Evolutionary conservation across 306 rosid species (phyloP), one percentile per base, ranked within the genome.

Genomic region (Fagus crenata): DNA sequence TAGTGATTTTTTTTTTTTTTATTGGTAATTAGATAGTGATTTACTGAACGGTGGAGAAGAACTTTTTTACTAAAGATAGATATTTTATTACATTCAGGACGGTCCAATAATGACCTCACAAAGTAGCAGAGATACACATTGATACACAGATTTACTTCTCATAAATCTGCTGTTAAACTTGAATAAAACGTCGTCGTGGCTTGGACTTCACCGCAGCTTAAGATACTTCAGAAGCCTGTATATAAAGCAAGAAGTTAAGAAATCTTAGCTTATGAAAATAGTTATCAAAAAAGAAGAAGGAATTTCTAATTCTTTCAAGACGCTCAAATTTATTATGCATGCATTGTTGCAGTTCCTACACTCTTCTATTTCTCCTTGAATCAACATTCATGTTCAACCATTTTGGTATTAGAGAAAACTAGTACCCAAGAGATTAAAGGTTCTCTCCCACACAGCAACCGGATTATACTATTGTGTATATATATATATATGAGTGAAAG

Each of bases 161-260:
- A 36, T 4, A 37, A 36, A 36, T 65, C 12, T 65, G 71, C 31
- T 15, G 7, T 36, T 2, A 64, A 37, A 36, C 69, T 64, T 64
- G n/a, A 33, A 39, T 35, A 14, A 36, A 35, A 35, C 5, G 41
- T 63, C 22, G 43, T 7, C 18, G 43, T 33, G 2, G 69, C 43
- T 64, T 39, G 51, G 71, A 71, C 76, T 37, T 78, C 55, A 72
- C 54, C 53, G 77, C 42, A 61, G 55, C 72, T 78, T 72, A 4
- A 78, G 82, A 61, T 61, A 78, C 72, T 72, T 78, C 56, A 78
- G 41, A 68, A 78, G 73, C 73, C 77, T 78, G 69, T 1, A 15
- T 11, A 13, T 17, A 71, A 69, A 32, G 69, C 71, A 67, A 15
- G 49, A 67, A 67, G 22, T 63, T 18, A 33, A 33, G 33, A n/a